Conservation (phyloP, 768 basidiomycete species). For the Psilocybe cubensis region DNA sequence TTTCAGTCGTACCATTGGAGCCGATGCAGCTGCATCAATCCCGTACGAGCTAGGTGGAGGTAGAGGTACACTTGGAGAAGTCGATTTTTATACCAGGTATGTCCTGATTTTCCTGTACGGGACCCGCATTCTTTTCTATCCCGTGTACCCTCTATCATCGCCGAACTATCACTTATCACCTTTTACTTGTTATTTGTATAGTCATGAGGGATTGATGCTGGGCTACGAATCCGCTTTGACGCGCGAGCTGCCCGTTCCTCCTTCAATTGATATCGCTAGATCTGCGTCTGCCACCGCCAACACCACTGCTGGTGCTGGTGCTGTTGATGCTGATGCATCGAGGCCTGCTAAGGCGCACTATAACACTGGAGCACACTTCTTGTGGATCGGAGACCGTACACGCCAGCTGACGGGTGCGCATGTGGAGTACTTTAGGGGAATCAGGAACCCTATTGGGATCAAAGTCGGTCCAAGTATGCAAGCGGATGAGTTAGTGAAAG, state of each 20-base stretch:
- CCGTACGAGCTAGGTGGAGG: constrained; percentile 76
- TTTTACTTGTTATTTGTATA: constrained; percentile 27
- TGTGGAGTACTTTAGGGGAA: constrained; percentile 92
- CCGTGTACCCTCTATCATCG: constrained; percentile 1
- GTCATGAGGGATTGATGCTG: constrained; percentile 93
- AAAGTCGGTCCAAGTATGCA: constrained; percentile 94
- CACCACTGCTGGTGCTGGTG: not conserved
- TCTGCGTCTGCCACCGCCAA: not conserved
- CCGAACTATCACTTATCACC: not conserved
- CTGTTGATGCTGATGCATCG: constrained; percentile 4
- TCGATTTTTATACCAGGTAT: constrained; percentile 92
- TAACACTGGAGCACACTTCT: constrained; percentile 91
- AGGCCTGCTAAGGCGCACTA: constrained; percentile 55
- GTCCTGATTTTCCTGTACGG: constrained; percentile 10
- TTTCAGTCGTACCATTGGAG: constrained; percentile 89
- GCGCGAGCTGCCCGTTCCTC: constrained; percentile 56
- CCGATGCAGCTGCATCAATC: constrained; percentile 47
- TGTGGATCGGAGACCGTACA: constrained; percentile 98
- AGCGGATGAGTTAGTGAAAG: constrained; percentile 69
- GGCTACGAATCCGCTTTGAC: constrained; percentile 94
- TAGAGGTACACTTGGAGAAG: constrained; percentile 76
- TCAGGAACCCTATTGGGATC: constrained; percentile 92
- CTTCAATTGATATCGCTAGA: constrained; percentile 14
- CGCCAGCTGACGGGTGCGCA: constrained; percentile 92
- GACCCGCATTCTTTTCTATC: not conserved